Evolutionary conservation across 192 early-diverging fungal genomes (phyloP).

Genomic region (Martensiomyces pterosporus): DNA sequence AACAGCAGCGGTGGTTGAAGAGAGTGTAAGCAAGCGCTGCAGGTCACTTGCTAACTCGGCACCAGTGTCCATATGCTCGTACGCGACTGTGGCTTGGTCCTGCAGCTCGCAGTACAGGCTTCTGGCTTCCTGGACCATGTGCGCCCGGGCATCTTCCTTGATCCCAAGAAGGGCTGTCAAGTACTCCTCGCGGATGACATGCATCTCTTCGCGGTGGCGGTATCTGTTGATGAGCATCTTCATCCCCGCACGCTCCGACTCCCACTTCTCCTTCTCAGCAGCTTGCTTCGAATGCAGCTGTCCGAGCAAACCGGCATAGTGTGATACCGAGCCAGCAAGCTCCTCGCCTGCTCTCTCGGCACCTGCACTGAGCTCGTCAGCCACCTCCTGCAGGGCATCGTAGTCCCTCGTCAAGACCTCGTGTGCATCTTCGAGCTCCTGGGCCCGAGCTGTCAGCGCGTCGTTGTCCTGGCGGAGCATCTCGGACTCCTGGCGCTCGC

Average conservation of each 20-base stretch:
- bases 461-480: conserved; percentile 19
- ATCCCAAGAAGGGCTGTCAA: conserved; percentile 11
- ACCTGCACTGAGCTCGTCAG: conserved; percentile 8
- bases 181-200: conserved; percentile 17
- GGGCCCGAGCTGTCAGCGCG: conserved; percentile 4
- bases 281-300: conserved; percentile 19
- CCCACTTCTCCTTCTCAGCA: conserved; percentile 29
- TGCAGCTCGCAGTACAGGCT: conserved; percentile 34
- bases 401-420: conserved; percentile 15
- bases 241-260: conserved; percentile 18
- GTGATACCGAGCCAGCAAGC: conserved; percentile 13
- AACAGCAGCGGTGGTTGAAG: no score
- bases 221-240: conserved; percentile 23
- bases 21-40: conserved; percentile 6
- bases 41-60: conserved; percentile 22
- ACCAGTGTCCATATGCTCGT: conserved; percentile 19
- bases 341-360: conserved; percentile 2
- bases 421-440: conserved; percentile 9
- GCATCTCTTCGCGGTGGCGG: conserved; percentile 21
- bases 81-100: conserved; percentile 14
- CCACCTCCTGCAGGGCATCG: conserved; percentile 10
- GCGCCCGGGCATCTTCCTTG: conserved; percentile 33
- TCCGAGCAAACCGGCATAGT: conserved; percentile 21
- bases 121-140: conserved; percentile 43
- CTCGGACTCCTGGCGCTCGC: conserved; percentile 8